Evolutionary conservation across 129 eudicot species (phyloP).

Genomic region (Oenanthe sinensis): DNA sequence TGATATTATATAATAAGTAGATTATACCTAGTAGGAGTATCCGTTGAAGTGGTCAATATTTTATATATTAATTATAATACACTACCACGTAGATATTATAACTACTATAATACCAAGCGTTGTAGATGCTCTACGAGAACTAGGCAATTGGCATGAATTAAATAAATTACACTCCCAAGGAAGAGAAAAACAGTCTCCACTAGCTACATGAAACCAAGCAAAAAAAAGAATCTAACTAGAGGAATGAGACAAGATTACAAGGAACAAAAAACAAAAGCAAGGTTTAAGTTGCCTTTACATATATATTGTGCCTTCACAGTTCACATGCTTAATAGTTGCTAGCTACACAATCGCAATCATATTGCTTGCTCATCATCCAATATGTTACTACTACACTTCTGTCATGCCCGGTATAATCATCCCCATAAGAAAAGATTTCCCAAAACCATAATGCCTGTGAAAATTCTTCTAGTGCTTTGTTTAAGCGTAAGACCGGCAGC

Average conservation of each 20-base stretch:
- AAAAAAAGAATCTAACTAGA: not conserved
- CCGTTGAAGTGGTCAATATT: too few species aligned
- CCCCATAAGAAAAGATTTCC: not conserved
- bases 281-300: not conserved
- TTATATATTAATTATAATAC: too few species aligned
- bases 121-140: too few species aligned
- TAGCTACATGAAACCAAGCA: not conserved
- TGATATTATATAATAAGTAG: too few species aligned
- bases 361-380: not conserved
- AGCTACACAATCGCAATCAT: not conserved
- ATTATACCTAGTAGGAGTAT: too few species aligned
- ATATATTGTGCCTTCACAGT: not conserved
- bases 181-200: slow-evolving; percentile 1
- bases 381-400: not conserved
- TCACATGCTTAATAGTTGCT: not conserved
- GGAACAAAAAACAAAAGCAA: slow-evolving; percentile 1
- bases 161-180: not conserved
- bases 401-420: not conserved
- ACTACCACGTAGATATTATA: too few species aligned
- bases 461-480: not conserved
- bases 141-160: not conserved
- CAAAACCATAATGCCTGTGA: not conserved
- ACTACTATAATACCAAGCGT: too few species aligned
- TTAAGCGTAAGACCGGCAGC: not conserved
- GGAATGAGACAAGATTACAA: slow-evolving; percentile 4